Evolutionary conservation across 257 asterid species (phyloP), one percentile per base, ranked within the genome.

Genomic region (Ballota nigra): DNA sequence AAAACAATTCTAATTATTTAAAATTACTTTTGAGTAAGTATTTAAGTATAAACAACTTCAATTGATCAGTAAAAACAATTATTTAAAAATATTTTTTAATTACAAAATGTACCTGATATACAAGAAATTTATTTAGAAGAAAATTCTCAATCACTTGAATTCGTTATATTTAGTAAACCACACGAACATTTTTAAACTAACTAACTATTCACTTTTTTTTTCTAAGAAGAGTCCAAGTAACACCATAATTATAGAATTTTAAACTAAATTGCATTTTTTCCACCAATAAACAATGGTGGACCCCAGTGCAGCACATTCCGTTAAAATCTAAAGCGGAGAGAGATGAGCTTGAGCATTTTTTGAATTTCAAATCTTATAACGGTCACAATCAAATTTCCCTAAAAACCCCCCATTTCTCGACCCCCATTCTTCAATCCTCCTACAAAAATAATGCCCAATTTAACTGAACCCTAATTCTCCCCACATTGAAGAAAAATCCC

Each of bases 281-380:
- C 12, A 8, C 58, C 16, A 33, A 19, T 23, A 53, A 52, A 40
- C 49, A 3, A 52, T 15, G 33, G 57, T 60, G 80, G 75, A 1
- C 72, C 72, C 76, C 58, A 51, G 12, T 7, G 20, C 53, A 20
- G 31, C 40, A 13, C 63, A 18, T n/a, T 51, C 71, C 75, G 82
- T 62, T 73, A 67, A 26, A 49, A 41, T 47, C 31, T 31, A 52
- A 77, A 63, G 29, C 28, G 36, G 62, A 33, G 31, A 15, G 5
- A 10, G 29, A 70, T 56, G 57, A 10, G 49, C 19, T 1, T 36
- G 26, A 8, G 51, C 38, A 2, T 11, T 1, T 58, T 79, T 75
- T 67, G 78, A 79, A 79, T 29, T 79, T 79, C 75, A 71, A 79
- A 79, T 61, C 8, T 8, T 18, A 0, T 31, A 79, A 79, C 83